Evolutionary conservation across 768 basidiomycete species (phyloP).

Genomic region (Mrakia frigida): DNA sequence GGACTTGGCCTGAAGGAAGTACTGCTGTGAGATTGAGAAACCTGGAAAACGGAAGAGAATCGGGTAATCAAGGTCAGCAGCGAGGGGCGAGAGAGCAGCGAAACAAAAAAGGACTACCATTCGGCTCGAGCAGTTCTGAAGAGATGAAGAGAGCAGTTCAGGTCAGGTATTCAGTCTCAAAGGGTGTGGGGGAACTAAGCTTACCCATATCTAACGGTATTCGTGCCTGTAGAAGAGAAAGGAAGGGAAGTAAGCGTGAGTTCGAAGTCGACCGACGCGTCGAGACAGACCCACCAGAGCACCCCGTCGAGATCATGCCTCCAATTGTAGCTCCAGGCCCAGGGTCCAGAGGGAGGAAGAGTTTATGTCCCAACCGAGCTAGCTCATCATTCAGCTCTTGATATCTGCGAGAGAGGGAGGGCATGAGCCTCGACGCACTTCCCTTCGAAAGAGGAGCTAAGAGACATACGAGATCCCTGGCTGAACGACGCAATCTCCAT

Average conservation of each 20-base stretch:
- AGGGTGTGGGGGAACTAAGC: no score
- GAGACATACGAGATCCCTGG: conserved; percentile 38
- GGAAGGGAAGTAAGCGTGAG: not conserved
- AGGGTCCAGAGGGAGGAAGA: conserved; percentile 69
- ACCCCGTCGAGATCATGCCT: conserved; percentile 24
- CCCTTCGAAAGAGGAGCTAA: no score
- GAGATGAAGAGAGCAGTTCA: no score
- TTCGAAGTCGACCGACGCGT: not conserved
- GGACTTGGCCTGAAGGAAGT: conserved; percentile 78
- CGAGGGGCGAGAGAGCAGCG: no score
- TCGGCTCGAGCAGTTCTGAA: conserved; percentile 66
- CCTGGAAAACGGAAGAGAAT: no score
- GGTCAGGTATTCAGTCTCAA: no score
- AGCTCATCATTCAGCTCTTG: conserved; percentile 60
- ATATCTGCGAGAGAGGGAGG: conserved; percentile 35
- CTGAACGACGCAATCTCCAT: conserved; percentile 45
- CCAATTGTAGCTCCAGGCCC: conserved; percentile 64
- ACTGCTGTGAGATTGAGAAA: conserved; percentile 78
- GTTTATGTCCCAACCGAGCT: conserved; percentile 62
- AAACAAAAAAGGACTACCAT: no score
- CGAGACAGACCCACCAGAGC: not conserved
- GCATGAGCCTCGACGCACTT: no score
- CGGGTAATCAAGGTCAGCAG: no score
- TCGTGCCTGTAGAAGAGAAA: conserved; percentile 63
- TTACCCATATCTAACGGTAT: conserved; percentile 62